Evolutionary conservation across 768 basidiomycete species (phyloP), one percentile per base, ranked within the genome.

Genomic region (Lactifluus volemus): DNA sequence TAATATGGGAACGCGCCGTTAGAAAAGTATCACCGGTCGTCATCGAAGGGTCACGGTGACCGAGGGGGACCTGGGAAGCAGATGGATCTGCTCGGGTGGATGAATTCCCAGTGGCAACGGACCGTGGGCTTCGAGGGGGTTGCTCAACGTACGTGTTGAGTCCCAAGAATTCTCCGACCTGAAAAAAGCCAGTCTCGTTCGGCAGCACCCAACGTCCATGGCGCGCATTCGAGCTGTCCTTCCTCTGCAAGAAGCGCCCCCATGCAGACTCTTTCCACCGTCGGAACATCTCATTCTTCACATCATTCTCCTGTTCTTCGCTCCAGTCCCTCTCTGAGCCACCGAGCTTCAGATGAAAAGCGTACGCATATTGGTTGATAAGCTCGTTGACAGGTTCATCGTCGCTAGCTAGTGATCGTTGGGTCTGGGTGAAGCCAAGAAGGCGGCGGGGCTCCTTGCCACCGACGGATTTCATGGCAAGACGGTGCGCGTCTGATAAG

Each of bases 101-200:
- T 49, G 39, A 32, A 14, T 15, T 19, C 5, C 21, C 30, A 15
- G n/a, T 53, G 36, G 44, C 42, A 48, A 42, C 19, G 6, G 10
- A n/a, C 21, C 6, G 61, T 9, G 29, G 29, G 54, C 51, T 63
- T 21, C 41, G 41, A n/a, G 60, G 58, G 6, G 67, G 68, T 42
- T 69, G 68, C 49, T 74, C 74, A 48, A 79, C 73, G 52, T 85
- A 73, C 36, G 87, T 73, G 63, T 83, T 80, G 53, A 90, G 78
- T 11, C 88, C 90, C 41, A 91, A 74, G 62, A 92, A 78, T n/a
- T 78, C 78, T 3, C 90, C 90, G 41, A 92, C 76, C 67, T 89
- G 86, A 63, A 92, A 92, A 61, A 84, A 88, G 25, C 77, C 77
- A 30, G 90, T 88, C 32, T 88, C 78, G 87, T 88, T 91, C 21